Evolutionary conservation across 495 filamentous ascomycete genomes (phyloP).

Genomic region (Cryomyces antarcticus): DNA sequence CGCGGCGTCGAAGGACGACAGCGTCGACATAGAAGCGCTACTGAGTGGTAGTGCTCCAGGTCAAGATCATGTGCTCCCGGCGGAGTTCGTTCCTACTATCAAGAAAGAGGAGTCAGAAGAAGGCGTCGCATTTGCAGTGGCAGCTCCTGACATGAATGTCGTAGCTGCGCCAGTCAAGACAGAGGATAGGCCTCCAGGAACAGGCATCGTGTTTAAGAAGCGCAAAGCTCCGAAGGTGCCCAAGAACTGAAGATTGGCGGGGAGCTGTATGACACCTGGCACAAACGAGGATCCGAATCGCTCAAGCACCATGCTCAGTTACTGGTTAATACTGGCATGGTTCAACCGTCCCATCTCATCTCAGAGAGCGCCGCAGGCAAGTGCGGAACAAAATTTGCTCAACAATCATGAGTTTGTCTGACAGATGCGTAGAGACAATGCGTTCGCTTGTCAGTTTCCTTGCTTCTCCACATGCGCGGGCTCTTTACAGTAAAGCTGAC

Average conservation of each 20-base stretch:
- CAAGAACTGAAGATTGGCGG: not conserved
- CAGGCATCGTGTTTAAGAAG: constrained; percentile 67
- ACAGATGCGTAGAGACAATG: no score
- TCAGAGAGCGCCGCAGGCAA: no score
- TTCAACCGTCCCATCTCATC: no score
- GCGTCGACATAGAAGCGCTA: constrained; percentile 48
- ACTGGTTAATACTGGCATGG: no score
- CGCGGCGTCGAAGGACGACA: constrained; percentile 31
- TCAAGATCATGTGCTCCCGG: constrained; percentile 16
- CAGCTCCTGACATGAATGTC: constrained; percentile 5
- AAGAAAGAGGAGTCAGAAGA: constrained; percentile 12
- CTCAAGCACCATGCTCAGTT: no score
- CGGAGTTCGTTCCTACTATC: constrained; percentile 2
- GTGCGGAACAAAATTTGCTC: no score
- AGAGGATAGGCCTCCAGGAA: constrained; percentile 11
- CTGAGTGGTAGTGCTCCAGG: constrained; percentile 22
- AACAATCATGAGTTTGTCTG: no score
- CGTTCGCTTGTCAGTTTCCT: no score
- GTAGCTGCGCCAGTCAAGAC: constrained; percentile 10
- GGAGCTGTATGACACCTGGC: no score
- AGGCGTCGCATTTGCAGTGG: constrained; percentile 20
- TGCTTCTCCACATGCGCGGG: no score
- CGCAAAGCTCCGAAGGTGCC: constrained; percentile 44
- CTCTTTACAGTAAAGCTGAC: no score
- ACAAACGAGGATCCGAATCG: no score